Evolutionary conservation across 202 grass and related monocot genomes (phyloP), one percentile per base, ranked within the genome.

Genomic region (Cymbopogon flexuosus): DNA sequence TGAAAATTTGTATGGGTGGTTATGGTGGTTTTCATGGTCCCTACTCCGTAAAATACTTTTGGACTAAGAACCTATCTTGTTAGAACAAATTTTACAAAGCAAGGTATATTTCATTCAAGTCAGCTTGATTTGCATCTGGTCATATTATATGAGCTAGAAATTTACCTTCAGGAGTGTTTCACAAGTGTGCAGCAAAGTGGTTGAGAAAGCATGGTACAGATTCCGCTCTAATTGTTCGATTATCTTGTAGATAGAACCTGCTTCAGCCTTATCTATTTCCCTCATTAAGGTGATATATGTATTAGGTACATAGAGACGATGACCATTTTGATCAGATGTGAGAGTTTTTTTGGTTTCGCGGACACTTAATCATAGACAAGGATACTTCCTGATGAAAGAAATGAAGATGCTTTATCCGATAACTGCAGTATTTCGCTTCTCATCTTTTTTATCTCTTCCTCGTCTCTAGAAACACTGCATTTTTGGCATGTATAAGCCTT

Each of bases 111-210:
- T 76, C 14, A 24, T 27, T 58, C n/a, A 24, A 60, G 51, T n/a
- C 18, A 60, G 41, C 34, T 46, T 84, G 24, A 4, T 56, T 29
- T 35, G 42, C 10, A 41, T 10, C 33, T 42, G 29, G n/a, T 36
- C 31, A 41, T 82, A 33, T 15, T 22, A 40, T 42, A 54, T 12
- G 8, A 62, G 68, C 39, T 88, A 69, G 33, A 84, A 74, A 59
- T 78, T 78, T 87, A 94, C 95, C 90, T 93, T 97, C 37, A 94
- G 59, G 27, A 98, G 92, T 82, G 71, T 93, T 89, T 98, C 90
- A 70, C 68, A 72, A 6, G 92, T 89, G 86, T 81, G 85, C 31
- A 98, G 86, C 86, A 93, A 91, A 89, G 68, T 67, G 31, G 89
- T 81, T 16, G 92, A 93, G 65, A 68, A 98, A 84, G 78, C 29